Conservation (phyloP, 495 filamentous ascomycete genomes). For the Penicillium salamii region DNA sequence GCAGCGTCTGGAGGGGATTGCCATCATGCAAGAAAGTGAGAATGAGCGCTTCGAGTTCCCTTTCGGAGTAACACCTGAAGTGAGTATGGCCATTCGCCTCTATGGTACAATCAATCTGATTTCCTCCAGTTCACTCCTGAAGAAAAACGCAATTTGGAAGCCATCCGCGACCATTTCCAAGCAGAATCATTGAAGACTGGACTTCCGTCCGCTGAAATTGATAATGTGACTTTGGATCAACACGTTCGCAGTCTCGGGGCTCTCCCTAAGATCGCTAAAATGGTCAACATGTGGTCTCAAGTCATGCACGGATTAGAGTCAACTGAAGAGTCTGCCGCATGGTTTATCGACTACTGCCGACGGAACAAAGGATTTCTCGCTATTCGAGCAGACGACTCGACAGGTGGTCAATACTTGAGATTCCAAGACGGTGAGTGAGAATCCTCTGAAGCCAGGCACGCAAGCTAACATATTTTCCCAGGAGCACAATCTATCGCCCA, state of each 20-base stretch:
- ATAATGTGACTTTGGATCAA: neutral
- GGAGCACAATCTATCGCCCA: too few species aligned
- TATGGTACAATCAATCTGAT: neutral
- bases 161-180: slow-evolving; percentile 4
- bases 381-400: slow-evolving; percentile 34
- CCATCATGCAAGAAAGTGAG: neutral
- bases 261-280: neutral
- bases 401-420: slow-evolving; percentile 41
- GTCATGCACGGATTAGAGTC: slow-evolving; percentile 41
- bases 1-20: too few species aligned
- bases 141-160: neutral
- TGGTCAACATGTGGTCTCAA: slow-evolving; percentile 29
- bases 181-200: neutral
- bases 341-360: slow-evolving; percentile 44
- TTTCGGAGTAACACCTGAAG: neutral
- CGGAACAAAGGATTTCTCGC: slow-evolving; percentile 31
- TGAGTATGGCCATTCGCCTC: neutral
- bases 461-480: neutral
- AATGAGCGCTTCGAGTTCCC: neutral
- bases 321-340: slow-evolving; percentile 36
- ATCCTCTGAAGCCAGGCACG: neutral
- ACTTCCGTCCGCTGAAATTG: neutral
- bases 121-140: neutral
- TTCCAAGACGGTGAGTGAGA: slow-evolving; percentile 4
- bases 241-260: neutral